phyloP scores from a whole-genome alignment of 164 flowering plant species.

The Cinnamomum chago region DNA sequence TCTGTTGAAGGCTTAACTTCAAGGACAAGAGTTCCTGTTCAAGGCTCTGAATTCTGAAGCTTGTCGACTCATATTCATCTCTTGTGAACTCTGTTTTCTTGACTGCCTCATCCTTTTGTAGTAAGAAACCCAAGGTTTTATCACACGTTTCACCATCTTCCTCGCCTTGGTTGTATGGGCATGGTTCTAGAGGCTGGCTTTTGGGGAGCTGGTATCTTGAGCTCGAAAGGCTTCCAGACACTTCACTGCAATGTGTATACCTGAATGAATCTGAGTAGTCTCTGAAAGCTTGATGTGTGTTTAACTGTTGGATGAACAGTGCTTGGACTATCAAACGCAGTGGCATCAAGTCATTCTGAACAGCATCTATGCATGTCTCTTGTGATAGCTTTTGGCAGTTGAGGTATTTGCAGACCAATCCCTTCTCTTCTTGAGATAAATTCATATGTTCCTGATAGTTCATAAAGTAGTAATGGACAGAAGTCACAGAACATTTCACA shows the following conservation, averaged over 20 bases:
- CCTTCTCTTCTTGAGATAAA: slow-evolving; percentile 69
- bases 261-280: slow-evolving; percentile 87
- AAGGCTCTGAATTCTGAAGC: slow-evolving; percentile 85
- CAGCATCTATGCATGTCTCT: slow-evolving; percentile 74
- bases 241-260: slow-evolving; percentile 42
- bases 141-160: slow-evolving; percentile 28
- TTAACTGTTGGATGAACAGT: slow-evolving; percentile 74
- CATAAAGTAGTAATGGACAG: not conserved
- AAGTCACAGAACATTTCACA: not conserved
- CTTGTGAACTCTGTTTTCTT: slow-evolving; percentile 37
- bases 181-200: slow-evolving; percentile 41
- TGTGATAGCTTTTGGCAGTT: slow-evolving; percentile 85
- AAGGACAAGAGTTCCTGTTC: slow-evolving; percentile 71
- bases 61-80: slow-evolving; percentile 76
- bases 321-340: slow-evolving; percentile 87
- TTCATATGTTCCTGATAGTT: slow-evolving; percentile 53
- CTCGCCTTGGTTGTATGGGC: slow-evolving; percentile 34
- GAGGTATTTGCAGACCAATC: slow-evolving; percentile 68
- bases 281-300: slow-evolving; percentile 79
- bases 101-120: slow-evolving; percentile 38
- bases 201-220: slow-evolving; percentile 44
- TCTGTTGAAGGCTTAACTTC: slow-evolving; percentile 54
- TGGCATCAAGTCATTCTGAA: slow-evolving; percentile 92
- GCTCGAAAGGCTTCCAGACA: slow-evolving; percentile 63
- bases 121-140: slow-evolving; percentile 46